Conservation (phyloP, 2,329 filamentous ascomycete species). For the Scleromitrula shiraiana region DNA sequence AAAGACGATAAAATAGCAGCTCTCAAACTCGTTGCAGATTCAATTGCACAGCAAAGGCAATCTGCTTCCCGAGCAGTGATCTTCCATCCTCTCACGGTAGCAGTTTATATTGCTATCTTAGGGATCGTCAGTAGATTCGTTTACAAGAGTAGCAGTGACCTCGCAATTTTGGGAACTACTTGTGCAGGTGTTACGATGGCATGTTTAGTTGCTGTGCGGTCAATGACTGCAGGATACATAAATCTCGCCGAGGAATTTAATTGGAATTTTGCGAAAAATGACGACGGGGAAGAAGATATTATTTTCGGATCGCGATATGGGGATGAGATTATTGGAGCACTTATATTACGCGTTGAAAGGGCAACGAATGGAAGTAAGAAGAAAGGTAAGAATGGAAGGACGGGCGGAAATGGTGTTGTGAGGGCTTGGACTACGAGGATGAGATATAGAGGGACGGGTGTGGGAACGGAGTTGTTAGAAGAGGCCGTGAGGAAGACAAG, state of each 20-base stretch:
- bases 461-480: slow-evolving; percentile 65
- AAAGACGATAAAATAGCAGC: slow-evolving; percentile 57
- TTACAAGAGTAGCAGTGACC: slow-evolving; percentile 38
- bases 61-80: slow-evolving; percentile 27
- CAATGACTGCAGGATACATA: slow-evolving; percentile 50
- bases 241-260: slow-evolving; percentile 24
- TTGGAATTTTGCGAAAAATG: slow-evolving; percentile 21
- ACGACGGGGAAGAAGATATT: slow-evolving; percentile 40
- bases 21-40: slow-evolving; percentile 69
- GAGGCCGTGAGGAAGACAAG: slow-evolving; percentile 64
- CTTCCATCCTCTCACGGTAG: slow-evolving; percentile 46
- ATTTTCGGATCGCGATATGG: slow-evolving; percentile 62
- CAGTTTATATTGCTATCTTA: slow-evolving; percentile 38
- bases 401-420: slow-evolving; percentile 61
- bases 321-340: slow-evolving; percentile 59
- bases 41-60: slow-evolving; percentile 74
- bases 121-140: slow-evolving; percentile 37
- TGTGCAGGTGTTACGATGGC: slow-evolving; percentile 54
- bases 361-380: slow-evolving; percentile 15
- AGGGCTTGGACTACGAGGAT: slow-evolving; percentile 74
- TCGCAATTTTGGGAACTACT: slow-evolving; percentile 48
- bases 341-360: slow-evolving; percentile 59
- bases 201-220: slow-evolving; percentile 54
- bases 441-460: slow-evolving; percentile 60
- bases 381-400: slow-evolving; percentile 27